Evolutionary conservation across 2,329 filamentous ascomycete genomes (phyloP).

Genomic region (Phialemonium atrogriseum): DNA sequence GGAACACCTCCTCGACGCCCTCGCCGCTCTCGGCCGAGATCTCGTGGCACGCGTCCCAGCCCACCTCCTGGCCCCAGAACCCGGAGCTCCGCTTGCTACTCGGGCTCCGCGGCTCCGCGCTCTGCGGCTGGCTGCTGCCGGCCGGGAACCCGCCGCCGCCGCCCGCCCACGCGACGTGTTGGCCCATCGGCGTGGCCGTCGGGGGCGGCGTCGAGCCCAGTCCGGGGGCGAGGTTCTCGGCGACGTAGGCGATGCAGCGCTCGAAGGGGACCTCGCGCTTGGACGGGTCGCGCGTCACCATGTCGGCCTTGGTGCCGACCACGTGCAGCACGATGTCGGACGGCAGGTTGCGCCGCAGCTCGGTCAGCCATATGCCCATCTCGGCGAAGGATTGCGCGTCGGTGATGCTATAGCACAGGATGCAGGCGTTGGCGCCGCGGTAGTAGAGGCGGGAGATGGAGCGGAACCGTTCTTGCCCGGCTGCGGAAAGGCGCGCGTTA

Average conservation of each 20-base stretch:
- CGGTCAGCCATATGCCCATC: slow-evolving; percentile 85
- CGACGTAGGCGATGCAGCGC: slow-evolving; percentile 89
- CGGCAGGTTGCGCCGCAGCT: slow-evolving; percentile 71
- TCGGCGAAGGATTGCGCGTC: slow-evolving; percentile 77
- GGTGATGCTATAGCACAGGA: slow-evolving; percentile 92
- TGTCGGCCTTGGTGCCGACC: slow-evolving; percentile 90
- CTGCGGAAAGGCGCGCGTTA: slow-evolving; percentile 21
- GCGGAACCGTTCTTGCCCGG: slow-evolving; percentile 90
- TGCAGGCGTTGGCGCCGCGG: slow-evolving; percentile 85
- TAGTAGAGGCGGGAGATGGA: slow-evolving; percentile 95
- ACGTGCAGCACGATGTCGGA: slow-evolving; percentile 80
- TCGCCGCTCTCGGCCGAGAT: slow-evolving; percentile 91
- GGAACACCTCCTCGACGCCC: slow-evolving; percentile 93
- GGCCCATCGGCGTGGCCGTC: slow-evolving; percentile 36
- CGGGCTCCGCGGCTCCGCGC: slow-evolving; percentile 48
- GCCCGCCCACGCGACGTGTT: not conserved
- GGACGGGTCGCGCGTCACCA: slow-evolving; percentile 76
- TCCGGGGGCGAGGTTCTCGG: slow-evolving; percentile 76
- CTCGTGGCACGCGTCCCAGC: slow-evolving; percentile 97
- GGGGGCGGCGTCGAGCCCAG: slow-evolving; percentile 59
- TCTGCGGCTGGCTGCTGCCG: slow-evolving; percentile 5
- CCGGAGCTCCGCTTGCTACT: slow-evolving; percentile 61
- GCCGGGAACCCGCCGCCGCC: slow-evolving; percentile 3
- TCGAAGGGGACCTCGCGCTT: slow-evolving; percentile 85
- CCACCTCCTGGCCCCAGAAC: slow-evolving; percentile 86